Evolutionary conservation across 208 protist species (phyloP).

Genomic region (Trypanosoma boissoni): DNA sequence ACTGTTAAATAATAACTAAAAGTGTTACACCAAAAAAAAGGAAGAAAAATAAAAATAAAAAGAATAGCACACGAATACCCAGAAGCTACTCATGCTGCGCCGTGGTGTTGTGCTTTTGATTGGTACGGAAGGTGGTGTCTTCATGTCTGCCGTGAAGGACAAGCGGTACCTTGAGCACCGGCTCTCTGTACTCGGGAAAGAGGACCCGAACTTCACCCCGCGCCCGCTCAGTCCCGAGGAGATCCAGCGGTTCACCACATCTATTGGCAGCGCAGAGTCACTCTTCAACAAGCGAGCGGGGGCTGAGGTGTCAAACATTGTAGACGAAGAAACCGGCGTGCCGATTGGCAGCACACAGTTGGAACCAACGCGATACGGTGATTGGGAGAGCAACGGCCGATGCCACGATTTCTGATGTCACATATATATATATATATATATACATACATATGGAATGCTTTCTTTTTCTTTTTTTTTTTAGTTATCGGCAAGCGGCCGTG

Average conservation of each 20-base stretch:
- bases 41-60: neutral
- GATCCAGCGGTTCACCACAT: constrained; percentile 81
- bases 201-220: constrained; percentile 39
- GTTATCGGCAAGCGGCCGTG: no score
- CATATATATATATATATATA: neutral
- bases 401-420: constrained; percentile 80
- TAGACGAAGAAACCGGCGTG: constrained; percentile 78
- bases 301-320: constrained; percentile 74
- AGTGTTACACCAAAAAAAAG: no score
- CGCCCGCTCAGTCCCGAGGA: constrained; percentile 65
- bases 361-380: constrained; percentile 83
- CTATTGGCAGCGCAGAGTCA: constrained; percentile 68
- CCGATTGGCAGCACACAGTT: constrained; percentile 83
- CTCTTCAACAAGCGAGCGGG: constrained; percentile 87
- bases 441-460: no score
- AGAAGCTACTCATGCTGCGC: constrained; percentile 40
- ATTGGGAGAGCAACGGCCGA: constrained; percentile 88
- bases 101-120: constrained; percentile 57
- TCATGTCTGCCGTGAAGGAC: constrained; percentile 73
- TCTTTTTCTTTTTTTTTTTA: no score
- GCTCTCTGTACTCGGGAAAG: constrained; percentile 75
- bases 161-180: constrained; percentile 81
- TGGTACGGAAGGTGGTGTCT: constrained; percentile 62
- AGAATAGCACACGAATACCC: neutral
- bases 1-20: no score